Evolutionary conservation across 768 basidiomycete genomes (phyloP).

Genomic region (Candolleomyces efflorescens): DNA sequence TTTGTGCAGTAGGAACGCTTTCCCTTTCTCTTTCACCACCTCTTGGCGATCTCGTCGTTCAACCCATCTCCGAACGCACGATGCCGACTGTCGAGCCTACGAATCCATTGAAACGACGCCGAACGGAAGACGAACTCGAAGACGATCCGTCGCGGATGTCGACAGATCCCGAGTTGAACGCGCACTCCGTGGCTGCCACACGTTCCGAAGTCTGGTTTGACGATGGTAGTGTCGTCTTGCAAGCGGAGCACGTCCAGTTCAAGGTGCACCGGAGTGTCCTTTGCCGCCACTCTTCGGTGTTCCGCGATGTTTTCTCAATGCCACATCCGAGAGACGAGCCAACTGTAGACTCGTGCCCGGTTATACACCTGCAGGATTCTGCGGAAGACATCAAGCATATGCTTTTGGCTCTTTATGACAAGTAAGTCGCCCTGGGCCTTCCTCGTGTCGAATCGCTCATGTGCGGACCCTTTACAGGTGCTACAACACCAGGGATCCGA

Average conservation of each 20-base stretch:
- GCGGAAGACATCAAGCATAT: background rate
- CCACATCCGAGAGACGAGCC: constrained; percentile 11
- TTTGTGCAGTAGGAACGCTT: too few species aligned
- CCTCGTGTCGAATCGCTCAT: background rate
- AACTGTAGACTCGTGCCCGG: constrained; percentile 12
- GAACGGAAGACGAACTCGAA: background rate
- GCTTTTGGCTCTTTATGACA: background rate
- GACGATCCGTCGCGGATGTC: background rate
- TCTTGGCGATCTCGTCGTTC: too few species aligned
- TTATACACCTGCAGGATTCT: background rate
- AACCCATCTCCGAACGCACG: background rate
- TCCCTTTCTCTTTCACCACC: too few species aligned
- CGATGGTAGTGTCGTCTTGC: constrained; percentile 20
- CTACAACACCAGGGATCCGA: background rate
- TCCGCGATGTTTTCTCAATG: constrained; percentile 20
- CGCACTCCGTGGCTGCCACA: background rate
- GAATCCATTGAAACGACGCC: background rate
- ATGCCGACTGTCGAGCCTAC: background rate
- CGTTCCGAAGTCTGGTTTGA: constrained; percentile 14
- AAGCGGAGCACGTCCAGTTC: constrained; percentile 18
- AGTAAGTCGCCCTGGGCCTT: background rate
- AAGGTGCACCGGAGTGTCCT: constrained; percentile 18
- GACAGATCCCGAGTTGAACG: background rate
- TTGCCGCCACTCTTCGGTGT: constrained; percentile 15
- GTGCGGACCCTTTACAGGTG: too few species aligned